Evolutionary conservation across 306 rosid species (phyloP).

Genomic region (Fagus crenata): DNA sequence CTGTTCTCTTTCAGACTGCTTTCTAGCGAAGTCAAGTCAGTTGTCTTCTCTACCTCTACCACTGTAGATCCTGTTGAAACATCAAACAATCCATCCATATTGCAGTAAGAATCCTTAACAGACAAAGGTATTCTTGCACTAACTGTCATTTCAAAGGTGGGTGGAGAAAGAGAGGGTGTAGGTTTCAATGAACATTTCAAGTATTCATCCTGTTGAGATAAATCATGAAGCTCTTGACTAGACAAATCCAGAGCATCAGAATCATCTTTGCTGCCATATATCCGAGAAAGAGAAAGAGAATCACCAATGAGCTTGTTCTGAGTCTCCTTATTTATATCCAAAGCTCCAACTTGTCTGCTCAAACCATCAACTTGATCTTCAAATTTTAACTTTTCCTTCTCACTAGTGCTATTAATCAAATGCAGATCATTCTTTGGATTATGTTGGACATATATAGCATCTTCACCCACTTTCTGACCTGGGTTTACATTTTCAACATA

Average conservation of each 20-base stretch:
- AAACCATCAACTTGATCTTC: slow-evolving; percentile 49
- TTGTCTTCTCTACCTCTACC: slow-evolving; percentile 35
- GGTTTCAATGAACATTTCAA: slow-evolving; percentile 18
- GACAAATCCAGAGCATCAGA: slow-evolving; percentile 27
- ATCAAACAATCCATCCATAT: slow-evolving; percentile 35
- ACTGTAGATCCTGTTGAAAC: slow-evolving; percentile 35
- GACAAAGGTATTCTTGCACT: slow-evolving; percentile 44
- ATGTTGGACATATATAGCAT: slow-evolving; percentile 1
- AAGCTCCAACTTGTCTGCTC: slow-evolving; percentile 47
- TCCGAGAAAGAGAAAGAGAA: slow-evolving; percentile 31
- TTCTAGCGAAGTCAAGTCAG: slow-evolving; percentile 17
- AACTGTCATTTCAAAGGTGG: slow-evolving; percentile 27
- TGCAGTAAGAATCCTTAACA: slow-evolving; percentile 51
- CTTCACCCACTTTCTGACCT: slow-evolving; percentile 6
- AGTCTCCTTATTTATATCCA: slow-evolving; percentile 39
- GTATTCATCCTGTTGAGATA: slow-evolving; percentile 24
- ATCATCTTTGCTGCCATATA: slow-evolving; percentile 40
- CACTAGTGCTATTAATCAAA: slow-evolving; percentile 23
- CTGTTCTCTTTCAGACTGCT: slow-evolving; percentile 39
- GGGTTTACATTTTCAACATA: neutral
- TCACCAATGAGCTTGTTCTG: slow-evolving; percentile 22
- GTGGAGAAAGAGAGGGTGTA: slow-evolving; percentile 23
- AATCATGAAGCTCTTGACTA: slow-evolving; percentile 28
- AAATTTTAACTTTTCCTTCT: slow-evolving; percentile 29
- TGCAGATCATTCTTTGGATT: slow-evolving; percentile 23